phyloP scores from a whole-genome alignment of 2,329 filamentous ascomycete species.

The Cadophora luteo-olivacea region DNA sequence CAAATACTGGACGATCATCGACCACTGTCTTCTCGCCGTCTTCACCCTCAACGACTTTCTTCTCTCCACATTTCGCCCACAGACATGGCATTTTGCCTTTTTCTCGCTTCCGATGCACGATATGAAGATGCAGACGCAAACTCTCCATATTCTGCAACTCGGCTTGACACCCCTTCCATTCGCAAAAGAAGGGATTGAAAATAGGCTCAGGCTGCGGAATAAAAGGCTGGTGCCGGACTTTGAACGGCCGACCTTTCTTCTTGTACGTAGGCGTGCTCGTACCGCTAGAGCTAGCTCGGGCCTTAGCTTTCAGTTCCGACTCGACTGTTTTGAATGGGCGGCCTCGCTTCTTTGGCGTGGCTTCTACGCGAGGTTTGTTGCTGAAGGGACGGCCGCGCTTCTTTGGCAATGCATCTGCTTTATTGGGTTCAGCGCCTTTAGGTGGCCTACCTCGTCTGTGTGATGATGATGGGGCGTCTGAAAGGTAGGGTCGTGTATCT shows the following conservation, averaged over 20 bases:
- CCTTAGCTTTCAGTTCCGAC: constrained; percentile 26
- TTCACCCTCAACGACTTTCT: constrained; percentile 29
- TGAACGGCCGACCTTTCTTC: constrained; percentile 31
- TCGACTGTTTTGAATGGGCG: constrained; percentile 33
- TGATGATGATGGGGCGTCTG: background rate
- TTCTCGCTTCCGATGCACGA: constrained; percentile 52
- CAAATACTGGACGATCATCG: constrained; percentile 28
- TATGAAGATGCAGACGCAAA: constrained; percentile 58
- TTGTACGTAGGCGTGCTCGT: constrained; percentile 11
- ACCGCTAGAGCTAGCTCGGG: constrained; percentile 20
- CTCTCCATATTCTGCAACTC: constrained; percentile 69
- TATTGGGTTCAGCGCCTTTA: background rate
- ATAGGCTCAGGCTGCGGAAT: constrained; percentile 45
- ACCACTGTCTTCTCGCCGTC: constrained; percentile 26
- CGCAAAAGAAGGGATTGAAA: constrained; percentile 62
- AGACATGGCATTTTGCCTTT: constrained; percentile 42
- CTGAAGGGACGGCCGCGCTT: constrained; percentile 23
- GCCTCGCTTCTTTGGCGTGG: constrained; percentile 33
- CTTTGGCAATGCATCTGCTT: constrained; percentile 21
- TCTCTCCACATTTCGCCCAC: constrained; percentile 51
- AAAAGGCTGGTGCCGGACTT: constrained; percentile 16
- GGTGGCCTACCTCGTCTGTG: constrained; percentile 10
- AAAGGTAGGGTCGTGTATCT: background rate
- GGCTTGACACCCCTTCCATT: constrained; percentile 64
- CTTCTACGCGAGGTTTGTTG: background rate